Evolutionary conservation across 805 yeast genomes (phyloP), one percentile per base, ranked within the genome.

Genomic region (Wickerhamiella sergipiensis): DNA sequence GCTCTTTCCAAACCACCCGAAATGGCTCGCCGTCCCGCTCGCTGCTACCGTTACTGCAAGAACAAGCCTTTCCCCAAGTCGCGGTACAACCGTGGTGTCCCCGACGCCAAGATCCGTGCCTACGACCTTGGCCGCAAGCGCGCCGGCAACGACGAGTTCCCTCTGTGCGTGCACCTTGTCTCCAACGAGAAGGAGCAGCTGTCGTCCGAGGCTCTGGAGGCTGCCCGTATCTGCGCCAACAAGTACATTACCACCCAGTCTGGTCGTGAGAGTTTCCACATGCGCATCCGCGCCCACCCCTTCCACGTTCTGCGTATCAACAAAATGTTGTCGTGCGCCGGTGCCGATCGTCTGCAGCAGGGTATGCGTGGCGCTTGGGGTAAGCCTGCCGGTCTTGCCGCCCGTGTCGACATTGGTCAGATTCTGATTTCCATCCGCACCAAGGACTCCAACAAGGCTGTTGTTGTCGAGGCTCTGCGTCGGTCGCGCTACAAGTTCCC

Each of bases 341-440:
- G 98, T 86, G 98, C 98, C 74, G 98, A 92, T 90, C 88, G 98
- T 85, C 83, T 92, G 78, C 98, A 92, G 81, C 97, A 92, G 80
- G 98, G 98, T 89, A 92, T 92, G 98, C 90, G 98, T 87, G 95
- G 95, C 82, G 98, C 98, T 73, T 92, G 97, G 97, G 98, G 98
- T 88, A 92, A 92, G 81, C 98, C 98, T 70, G 96, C 89, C 69
- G 98, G 98, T 81, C 80, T 88, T 70, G 98, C 97, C 68, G 98
- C 98, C 69, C 88, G 98, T 77, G 97, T 92, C 73, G 78, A 78
- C 78, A 92, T 92, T 76, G 98, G 98, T 71, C 98, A 92, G 80
- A 83, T 92, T 73, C 81, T 92, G 73, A 81, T 92, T 79, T 90
- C 97, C 63, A 87, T 87, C 74, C 90, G 98, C 81, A 85, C 97